Conservation (phyloP, 2,329 filamentous ascomycete genomes). For the Purpureocillium lavendulum region DNA sequence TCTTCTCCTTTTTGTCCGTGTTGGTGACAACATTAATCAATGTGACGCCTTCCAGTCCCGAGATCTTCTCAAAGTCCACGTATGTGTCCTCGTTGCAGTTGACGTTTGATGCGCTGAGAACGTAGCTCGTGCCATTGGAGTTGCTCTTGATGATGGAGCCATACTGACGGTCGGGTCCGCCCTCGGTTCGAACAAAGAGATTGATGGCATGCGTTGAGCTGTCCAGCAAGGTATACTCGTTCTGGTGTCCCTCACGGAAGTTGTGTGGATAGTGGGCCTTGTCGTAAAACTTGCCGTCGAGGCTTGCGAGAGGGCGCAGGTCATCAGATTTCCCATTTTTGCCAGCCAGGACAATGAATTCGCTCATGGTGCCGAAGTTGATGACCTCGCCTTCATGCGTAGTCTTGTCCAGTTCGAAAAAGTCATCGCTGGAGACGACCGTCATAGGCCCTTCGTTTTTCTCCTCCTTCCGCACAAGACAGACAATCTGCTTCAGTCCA, state of each 20-base stretch:
- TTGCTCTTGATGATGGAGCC: slow-evolving; percentile 96
- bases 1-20: slow-evolving; percentile 60
- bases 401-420: slow-evolving; percentile 56
- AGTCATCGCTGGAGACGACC: slow-evolving; percentile 71
- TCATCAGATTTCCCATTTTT: slow-evolving; percentile 59
- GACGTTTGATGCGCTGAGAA: slow-evolving; percentile 71
- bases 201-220: slow-evolving; percentile 93
- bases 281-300: slow-evolving; percentile 78
- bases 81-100: slow-evolving; percentile 71
- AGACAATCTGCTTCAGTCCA: slow-evolving; percentile 48
- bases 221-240: slow-evolving; percentile 86
- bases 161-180: slow-evolving; percentile 55
- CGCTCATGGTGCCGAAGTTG: slow-evolving; percentile 88
- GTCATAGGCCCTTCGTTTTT: slow-evolving; percentile 53
- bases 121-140: slow-evolving; percentile 93
- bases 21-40: slow-evolving; percentile 83
- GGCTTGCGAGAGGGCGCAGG: slow-evolving; percentile 70
- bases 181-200: slow-evolving; percentile 79
- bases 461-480: slow-evolving; percentile 47
- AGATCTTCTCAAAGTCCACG: slow-evolving; percentile 95
- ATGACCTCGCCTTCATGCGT: slow-evolving; percentile 52
- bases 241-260: slow-evolving; percentile 69
- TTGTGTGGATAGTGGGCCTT: slow-evolving; percentile 79
- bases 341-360: slow-evolving; percentile 87
- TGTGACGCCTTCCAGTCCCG: slow-evolving; percentile 81